A percentile compares a stretch with the other conserved stretches of the same genome.
Conservation (phyloP, 2,329 filamentous ascomycete species). For the Clonostachys sp. region DNA sequence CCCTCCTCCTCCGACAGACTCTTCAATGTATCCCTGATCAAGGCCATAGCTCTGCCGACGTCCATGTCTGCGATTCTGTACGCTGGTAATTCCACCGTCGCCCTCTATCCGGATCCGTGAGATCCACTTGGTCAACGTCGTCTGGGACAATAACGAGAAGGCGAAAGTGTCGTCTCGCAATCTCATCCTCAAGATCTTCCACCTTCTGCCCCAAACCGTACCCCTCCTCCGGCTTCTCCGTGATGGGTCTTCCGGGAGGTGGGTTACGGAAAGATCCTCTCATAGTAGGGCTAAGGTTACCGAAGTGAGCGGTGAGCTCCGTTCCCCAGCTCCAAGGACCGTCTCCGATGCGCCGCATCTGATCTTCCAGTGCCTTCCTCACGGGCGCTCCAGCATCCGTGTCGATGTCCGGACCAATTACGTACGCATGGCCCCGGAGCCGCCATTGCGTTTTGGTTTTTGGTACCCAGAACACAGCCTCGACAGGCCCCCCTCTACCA, state of each 20-base stretch:
- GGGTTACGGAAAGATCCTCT: slow-evolving; percentile 73
- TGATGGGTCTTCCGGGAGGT: slow-evolving; percentile 58
- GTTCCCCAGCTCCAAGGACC: slow-evolving; percentile 67
- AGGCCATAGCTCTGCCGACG: slow-evolving; percentile 67
- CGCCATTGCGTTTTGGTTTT: slow-evolving; percentile 78
- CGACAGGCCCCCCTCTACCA: slow-evolving; percentile 67
- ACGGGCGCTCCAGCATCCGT: slow-evolving; percentile 34
- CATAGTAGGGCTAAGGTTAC: slow-evolving; percentile 78
- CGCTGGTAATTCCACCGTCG: slow-evolving; percentile 66
- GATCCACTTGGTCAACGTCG: slow-evolving; percentile 70
- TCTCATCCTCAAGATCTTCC: slow-evolving; percentile 62
- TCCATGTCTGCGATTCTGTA: slow-evolving; percentile 53
- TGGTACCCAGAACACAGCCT: slow-evolving; percentile 78
- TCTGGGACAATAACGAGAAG: slow-evolving; percentile 79
- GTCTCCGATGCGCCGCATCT: slow-evolving; percentile 48
- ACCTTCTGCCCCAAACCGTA: slow-evolving; percentile 58
- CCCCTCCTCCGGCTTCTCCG: slow-evolving; percentile 35
- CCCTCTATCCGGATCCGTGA: slow-evolving; percentile 60
- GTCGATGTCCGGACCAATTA: slow-evolving; percentile 68
- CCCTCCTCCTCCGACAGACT: too few species aligned
- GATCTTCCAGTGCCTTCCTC: slow-evolving; percentile 51
- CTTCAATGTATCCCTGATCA: slow-evolving; percentile 15
- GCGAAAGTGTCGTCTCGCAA: slow-evolving; percentile 72
- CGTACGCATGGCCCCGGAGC: slow-evolving; percentile 69
- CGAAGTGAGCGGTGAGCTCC: slow-evolving; percentile 85